phyloP scores from a whole-genome alignment of 2,329 filamentous ascomycete genomes.

The Trichoderma sp. region DNA sequence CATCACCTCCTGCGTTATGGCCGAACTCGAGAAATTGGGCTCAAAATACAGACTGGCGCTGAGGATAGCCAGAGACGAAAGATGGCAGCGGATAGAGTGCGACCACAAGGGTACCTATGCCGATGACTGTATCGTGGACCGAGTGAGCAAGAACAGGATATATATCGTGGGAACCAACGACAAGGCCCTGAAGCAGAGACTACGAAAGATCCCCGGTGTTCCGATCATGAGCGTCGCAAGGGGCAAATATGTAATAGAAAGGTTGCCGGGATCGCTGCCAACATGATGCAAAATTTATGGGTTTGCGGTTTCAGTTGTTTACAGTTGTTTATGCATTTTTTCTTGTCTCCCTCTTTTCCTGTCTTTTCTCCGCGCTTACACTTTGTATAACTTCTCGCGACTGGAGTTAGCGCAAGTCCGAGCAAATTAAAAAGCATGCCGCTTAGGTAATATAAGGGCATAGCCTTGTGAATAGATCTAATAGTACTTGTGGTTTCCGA shows the following conservation, averaged over 20 bases:
- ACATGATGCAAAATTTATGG: slow-evolving; percentile 34
- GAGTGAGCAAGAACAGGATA: slow-evolving; percentile 73
- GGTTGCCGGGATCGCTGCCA: slow-evolving; percentile 81
- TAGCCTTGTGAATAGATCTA: slow-evolving; percentile 2
- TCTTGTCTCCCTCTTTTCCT: background rate
- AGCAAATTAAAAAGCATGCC: background rate
- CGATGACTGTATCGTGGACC: slow-evolving; percentile 81
- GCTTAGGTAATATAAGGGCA: slow-evolving; percentile 17
- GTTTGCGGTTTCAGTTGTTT: background rate
- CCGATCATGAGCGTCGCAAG: slow-evolving; percentile 80
- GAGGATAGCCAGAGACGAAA: slow-evolving; percentile 83
- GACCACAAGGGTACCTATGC: slow-evolving; percentile 84
- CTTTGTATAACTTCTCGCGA: slow-evolving; percentile 9
- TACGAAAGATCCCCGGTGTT: slow-evolving; percentile 72
- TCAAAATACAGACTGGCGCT: slow-evolving; percentile 86
- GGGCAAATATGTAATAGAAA: slow-evolving; percentile 93
- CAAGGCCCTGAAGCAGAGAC: slow-evolving; percentile 77
- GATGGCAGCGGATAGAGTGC: slow-evolving; percentile 84
- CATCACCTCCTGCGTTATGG: slow-evolving; percentile 78
- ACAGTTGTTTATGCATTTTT: background rate
- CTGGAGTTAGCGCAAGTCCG: slow-evolving; percentile 28
- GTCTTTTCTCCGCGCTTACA: background rate
- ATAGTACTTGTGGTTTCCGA: background rate
- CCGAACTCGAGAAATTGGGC: slow-evolving; percentile 86
- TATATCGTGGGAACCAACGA: slow-evolving; percentile 80